phyloP scores from a whole-genome alignment of 805 yeast species.

The Metschnikowia hibisci region DNA sequence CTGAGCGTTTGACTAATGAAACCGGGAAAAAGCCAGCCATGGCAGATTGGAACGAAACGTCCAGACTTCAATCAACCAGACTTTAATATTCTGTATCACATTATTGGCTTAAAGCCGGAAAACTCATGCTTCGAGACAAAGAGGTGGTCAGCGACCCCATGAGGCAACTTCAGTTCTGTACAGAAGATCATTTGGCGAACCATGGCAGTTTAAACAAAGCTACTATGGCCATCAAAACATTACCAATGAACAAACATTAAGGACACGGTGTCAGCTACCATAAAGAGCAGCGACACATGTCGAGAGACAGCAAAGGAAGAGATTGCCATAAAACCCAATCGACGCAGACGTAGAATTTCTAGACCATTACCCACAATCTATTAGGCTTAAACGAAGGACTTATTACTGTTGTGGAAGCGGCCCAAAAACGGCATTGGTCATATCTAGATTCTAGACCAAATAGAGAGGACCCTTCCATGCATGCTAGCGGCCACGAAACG shows the following conservation, averaged over 20 bases:
- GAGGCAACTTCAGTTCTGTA: slow-evolving; percentile 70
- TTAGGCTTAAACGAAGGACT: slow-evolving; percentile 44
- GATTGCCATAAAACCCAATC: slow-evolving; percentile 16
- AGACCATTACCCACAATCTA: slow-evolving; percentile 33
- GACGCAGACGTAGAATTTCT: slow-evolving; percentile 26
- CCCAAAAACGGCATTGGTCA: slow-evolving; percentile 38
- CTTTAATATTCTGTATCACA: slow-evolving; percentile 77
- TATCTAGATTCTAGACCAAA: slow-evolving; percentile 16
- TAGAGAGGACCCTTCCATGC: slow-evolving; percentile 3
- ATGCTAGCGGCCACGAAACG: slow-evolving; percentile 8
- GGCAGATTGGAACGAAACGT: slow-evolving; percentile 78
- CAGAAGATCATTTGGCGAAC: slow-evolving; percentile 59
- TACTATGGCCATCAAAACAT: slow-evolving; percentile 70
- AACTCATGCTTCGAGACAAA: slow-evolving; percentile 67
- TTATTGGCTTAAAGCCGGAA: slow-evolving; percentile 67
- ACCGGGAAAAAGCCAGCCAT: slow-evolving; percentile 84
- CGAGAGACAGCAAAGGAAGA: slow-evolving; percentile 41
- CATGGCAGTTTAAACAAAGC: slow-evolving; percentile 91
- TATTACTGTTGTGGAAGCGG: slow-evolving; percentile 60
- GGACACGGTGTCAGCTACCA: slow-evolving; percentile 76
- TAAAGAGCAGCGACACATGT: slow-evolving; percentile 73
- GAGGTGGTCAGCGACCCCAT: slow-evolving; percentile 80
- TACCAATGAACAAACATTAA: slow-evolving; percentile 93
- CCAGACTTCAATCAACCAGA: slow-evolving; percentile 80
- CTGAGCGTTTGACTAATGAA: too few species aligned